Evolutionary conservation across 345 rosid genomes (phyloP), one percentile per base, ranked within the genome.

Genomic region (Gossypium anomalum): DNA sequence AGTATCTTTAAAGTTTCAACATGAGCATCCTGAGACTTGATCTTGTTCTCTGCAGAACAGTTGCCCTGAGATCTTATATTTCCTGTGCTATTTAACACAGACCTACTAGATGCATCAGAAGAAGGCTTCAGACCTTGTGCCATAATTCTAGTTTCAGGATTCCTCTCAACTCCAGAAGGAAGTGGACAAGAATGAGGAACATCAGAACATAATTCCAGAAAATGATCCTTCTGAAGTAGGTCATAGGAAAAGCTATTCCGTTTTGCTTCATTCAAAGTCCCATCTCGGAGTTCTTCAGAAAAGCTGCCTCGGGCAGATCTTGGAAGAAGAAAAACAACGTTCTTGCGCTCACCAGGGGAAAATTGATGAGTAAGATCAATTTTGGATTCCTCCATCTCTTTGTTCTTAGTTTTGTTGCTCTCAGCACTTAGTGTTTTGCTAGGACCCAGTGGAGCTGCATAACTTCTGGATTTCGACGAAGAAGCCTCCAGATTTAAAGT

Each of bases 111-210:
- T 81, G 76, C 79, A 79, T 78, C 73, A 22, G 81, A 77, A 65
- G 84, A 74, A 65, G 34, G 68, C 77, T 84, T 86, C 60, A 16
- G 60, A 70, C 78, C 68, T 72, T 60, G 80, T 72, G 71, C 71
- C 73, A 62, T 51, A 78, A 77, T 27, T 56, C 69, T 68, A 75
- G 80, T 72, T 58, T 83, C 78, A 38, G 77, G 55, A 63, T 67
- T 76, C 51, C 70, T 76, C 69, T 78, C 84, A 43, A 72, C 67
- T 67, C 83, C 79, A 27, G 84, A 67, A 73, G 89, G 83, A 55
- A 86, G 80, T 4, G 93, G 89, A 77, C 84, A 83, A 3, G 90
- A 87, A 52, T 72, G 79, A 57, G 90, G 86, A 80, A 82, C 67
- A 64, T 84, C 86, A 58, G 83, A 79, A 53, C 38, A 25, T 59